A percentile compares a stretch with the other conserved stretches of the same genome.
These are phyloP conservation scores for Parafenestella ontariensis DNA, from an alignment of 2,329 filamentous ascomycete genomes.

Conservation along the genomic window DNA sequence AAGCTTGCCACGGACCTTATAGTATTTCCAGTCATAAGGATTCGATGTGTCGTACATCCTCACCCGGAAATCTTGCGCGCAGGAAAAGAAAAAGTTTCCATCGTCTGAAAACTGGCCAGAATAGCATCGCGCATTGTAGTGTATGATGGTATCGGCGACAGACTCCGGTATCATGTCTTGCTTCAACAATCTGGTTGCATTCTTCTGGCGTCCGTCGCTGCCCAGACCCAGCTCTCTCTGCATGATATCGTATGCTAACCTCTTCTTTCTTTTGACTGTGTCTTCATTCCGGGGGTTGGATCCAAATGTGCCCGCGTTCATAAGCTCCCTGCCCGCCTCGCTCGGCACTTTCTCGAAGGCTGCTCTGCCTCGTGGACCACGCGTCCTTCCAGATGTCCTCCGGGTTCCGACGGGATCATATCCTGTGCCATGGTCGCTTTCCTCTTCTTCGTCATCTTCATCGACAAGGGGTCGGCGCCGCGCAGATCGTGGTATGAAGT, in stretches of 20 bases:
- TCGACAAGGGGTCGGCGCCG: slow-evolving; percentile 30
- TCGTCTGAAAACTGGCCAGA: slow-evolving; percentile 97
- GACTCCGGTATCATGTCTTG: slow-evolving; percentile 81
- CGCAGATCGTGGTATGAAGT: slow-evolving; percentile 29
- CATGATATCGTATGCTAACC: slow-evolving; percentile 73
- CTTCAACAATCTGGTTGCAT: slow-evolving; percentile 71
- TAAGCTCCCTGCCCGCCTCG: slow-evolving; percentile 75
- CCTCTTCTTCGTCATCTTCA: slow-evolving; percentile 46
- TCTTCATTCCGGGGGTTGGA: slow-evolving; percentile 62
- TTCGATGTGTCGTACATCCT: slow-evolving; percentile 98
- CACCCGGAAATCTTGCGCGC: slow-evolving; percentile 90
- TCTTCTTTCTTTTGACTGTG: slow-evolving; percentile 65
- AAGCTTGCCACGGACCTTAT: slow-evolving; percentile 69
- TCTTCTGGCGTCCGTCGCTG: slow-evolving; percentile 62
- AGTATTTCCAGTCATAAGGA: slow-evolving; percentile 93
- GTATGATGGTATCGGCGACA: slow-evolving; percentile 83
- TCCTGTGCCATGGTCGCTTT: slow-evolving; percentile 47
- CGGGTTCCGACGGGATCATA: slow-evolving; percentile 43
- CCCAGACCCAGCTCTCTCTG: slow-evolving; percentile 82
- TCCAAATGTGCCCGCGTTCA: slow-evolving; percentile 84
- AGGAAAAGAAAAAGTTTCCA: slow-evolving; percentile 95
- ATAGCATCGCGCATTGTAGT: slow-evolving; percentile 86
- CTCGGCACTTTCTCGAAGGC: slow-evolving; percentile 85
- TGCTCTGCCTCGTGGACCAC: slow-evolving; percentile 57
- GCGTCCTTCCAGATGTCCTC: slow-evolving; percentile 42